phyloP scores from a whole-genome alignment of 495 filamentous ascomycete species.

The Penicillium desertorum region DNA sequence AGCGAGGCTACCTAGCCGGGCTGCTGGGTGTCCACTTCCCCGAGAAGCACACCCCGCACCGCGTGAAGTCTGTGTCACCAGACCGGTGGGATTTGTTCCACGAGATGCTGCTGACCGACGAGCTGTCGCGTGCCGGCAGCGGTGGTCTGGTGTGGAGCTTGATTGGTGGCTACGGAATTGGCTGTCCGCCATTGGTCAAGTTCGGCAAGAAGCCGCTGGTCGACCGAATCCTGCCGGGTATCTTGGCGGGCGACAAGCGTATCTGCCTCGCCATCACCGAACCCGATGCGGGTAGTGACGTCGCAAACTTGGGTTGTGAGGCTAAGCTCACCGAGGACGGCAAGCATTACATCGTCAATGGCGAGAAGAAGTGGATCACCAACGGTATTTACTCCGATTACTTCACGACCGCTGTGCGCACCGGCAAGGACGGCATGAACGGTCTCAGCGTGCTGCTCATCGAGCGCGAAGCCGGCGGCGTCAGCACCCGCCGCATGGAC shows the following conservation, averaged over 20 bases:
- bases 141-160: conserved; percentile 99
- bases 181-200: conserved; percentile 85
- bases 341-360: conserved; percentile 99
- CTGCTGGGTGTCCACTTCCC: conserved; percentile 80
- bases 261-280: conserved; percentile 90
- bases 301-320: conserved; percentile 92
- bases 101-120: conserved; percentile 91
- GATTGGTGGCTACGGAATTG: conserved; percentile 92
- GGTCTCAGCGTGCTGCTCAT: conserved; percentile 89
- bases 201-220: conserved; percentile 88
- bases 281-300: conserved; percentile 80
- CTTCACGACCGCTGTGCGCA: conserved; percentile 95
- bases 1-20: conserved; percentile 87
- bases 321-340: conserved; percentile 90
- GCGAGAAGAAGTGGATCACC: conserved; percentile 99
- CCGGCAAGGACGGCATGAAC: conserved; percentile 81
- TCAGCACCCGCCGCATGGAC: conserved; percentile 92
- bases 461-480: conserved; percentile 74
- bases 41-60: conserved; percentile 64
- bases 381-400: conserved; percentile 97
- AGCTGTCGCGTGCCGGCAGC: conserved; percentile 81
- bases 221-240: conserved; percentile 78
- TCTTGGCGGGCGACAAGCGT: conserved; percentile 88
- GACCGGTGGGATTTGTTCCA: conserved; percentile 99
- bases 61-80: conserved; percentile 70